These are phyloP conservation scores for Oehlia diaphana DNA, from an alignment of 192 early-diverging fungal species.

Conservation along the genomic window DNA sequence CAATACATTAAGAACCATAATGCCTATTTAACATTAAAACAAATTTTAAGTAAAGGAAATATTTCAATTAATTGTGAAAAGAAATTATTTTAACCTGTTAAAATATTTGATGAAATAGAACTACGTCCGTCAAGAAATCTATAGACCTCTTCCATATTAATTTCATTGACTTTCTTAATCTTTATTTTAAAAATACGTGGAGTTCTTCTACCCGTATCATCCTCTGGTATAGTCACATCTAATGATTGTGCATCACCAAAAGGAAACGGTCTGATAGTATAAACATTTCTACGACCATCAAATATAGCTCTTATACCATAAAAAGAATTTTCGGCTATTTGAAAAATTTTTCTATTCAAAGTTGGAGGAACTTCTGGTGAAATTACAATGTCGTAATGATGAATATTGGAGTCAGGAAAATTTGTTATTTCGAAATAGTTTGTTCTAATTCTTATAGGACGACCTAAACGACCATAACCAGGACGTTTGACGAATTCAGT, in stretches of 20 bases:
- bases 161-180: slow-evolving; percentile 65
- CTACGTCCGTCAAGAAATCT: slow-evolving; percentile 50
- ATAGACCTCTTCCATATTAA: slow-evolving; percentile 63
- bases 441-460: slow-evolving; percentile 42
- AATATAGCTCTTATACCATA: slow-evolving; percentile 31
- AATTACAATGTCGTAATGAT: slow-evolving; percentile 88
- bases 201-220: slow-evolving; percentile 41
- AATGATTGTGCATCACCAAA: slow-evolving; percentile 60
- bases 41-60: too few relatives aligned
- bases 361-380: slow-evolving; percentile 75
- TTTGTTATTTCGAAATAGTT: slow-evolving; percentile 80
- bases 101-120: background rate
- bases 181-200: slow-evolving; percentile 62
- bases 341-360: slow-evolving; percentile 69
- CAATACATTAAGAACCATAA: slow-evolving; percentile 77
- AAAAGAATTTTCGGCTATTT: slow-evolving; percentile 40
- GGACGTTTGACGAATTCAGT: slow-evolving; percentile 53
- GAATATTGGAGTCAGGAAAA: slow-evolving; percentile 63
- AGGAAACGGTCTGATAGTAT: slow-evolving; percentile 55
- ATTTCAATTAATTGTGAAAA: background rate
- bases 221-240: slow-evolving; percentile 50
- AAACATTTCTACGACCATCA: slow-evolving; percentile 75
- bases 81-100: slow-evolving; percentile 18
- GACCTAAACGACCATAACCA: slow-evolving; percentile 46
- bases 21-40: slow-evolving; percentile 29